These are phyloP conservation scores for Apiospora arundinis DNA, from an alignment of 2,329 filamentous ascomycete genomes.

Conservation along the genomic window DNA sequence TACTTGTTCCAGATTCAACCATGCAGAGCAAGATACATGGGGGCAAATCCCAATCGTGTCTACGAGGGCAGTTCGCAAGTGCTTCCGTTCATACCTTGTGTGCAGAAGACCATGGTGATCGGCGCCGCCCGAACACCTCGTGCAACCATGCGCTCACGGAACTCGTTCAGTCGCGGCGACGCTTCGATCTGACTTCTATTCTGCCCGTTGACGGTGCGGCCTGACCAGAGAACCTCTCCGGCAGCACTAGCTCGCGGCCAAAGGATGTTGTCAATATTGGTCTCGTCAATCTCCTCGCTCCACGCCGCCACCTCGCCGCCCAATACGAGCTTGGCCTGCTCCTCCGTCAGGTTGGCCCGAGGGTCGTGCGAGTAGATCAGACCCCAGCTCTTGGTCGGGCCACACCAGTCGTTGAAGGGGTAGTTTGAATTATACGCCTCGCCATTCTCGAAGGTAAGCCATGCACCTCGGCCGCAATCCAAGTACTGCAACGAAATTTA, in stretches of 20 bases:
- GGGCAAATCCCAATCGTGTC: background rate
- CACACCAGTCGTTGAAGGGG: slow-evolving; percentile 83
- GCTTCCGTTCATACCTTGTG: slow-evolving; percentile 60
- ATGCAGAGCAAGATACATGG: background rate
- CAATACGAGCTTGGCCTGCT: slow-evolving; percentile 70
- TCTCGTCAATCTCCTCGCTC: slow-evolving; percentile 78
- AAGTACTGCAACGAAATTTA: slow-evolving; percentile 63
- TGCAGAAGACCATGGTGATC: slow-evolving; percentile 77
- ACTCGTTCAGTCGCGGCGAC: slow-evolving; percentile 72
- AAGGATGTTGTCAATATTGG: slow-evolving; percentile 76
- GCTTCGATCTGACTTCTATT: slow-evolving; percentile 77
- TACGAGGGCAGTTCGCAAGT: slow-evolving; percentile 46
- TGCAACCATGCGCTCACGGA: slow-evolving; percentile 76
- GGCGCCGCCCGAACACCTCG: slow-evolving; percentile 68
- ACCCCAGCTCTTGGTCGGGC: slow-evolving; percentile 81
- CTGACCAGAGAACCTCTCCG: slow-evolving; percentile 83
- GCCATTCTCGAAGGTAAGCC: slow-evolving; percentile 73
- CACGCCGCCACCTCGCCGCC: slow-evolving; percentile 85
- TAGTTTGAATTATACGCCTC: slow-evolving; percentile 58
- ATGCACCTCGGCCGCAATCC: slow-evolving; percentile 82
- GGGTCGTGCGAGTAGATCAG: slow-evolving; percentile 84
- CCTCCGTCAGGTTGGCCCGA: slow-evolving; percentile 63
- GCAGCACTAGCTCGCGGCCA: slow-evolving; percentile 81
- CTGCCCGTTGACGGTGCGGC: slow-evolving; percentile 67
- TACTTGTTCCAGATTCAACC: background rate